Percentiles rank a stretch among this genome's conserved stretches.
Conservation (phyloP, 371 early-diverging fungal genomes). For the Entomophthora muscae region DNA sequence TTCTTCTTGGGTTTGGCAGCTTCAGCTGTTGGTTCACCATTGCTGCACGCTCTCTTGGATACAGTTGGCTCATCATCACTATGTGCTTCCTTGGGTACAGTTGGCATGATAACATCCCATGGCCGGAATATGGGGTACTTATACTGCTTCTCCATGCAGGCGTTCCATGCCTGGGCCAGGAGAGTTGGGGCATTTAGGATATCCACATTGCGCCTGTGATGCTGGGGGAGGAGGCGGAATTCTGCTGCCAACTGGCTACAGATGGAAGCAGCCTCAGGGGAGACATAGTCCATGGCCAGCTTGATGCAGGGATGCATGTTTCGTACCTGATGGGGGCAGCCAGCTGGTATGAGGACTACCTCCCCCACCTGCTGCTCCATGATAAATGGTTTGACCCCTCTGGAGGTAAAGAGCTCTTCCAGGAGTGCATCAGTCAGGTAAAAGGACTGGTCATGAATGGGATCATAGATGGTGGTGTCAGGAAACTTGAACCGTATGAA, state of each 20-base stretch:
- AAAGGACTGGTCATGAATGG: slow-evolving; percentile 38
- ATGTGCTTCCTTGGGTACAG: no score
- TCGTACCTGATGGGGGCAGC: slow-evolving; percentile 54
- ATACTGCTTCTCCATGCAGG: neutral
- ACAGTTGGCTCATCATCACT: no score
- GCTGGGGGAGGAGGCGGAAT: slow-evolving; percentile 6
- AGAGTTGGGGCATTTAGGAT: slow-evolving; percentile 8
- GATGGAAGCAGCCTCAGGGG: slow-evolving; percentile 27
- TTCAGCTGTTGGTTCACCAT: no score
- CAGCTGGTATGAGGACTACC: slow-evolving; percentile 58
- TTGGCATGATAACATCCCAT: neutral
- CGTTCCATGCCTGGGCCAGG: slow-evolving; percentile 8
- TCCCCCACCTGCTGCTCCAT: slow-evolving; percentile 44
- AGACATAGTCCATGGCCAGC: slow-evolving; percentile 48
- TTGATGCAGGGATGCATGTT: slow-evolving; percentile 41
- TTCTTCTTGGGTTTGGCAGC: no score
- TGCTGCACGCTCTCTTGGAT: no score
- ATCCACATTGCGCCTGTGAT: slow-evolving; percentile 9
- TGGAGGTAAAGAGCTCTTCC: slow-evolving; percentile 15
- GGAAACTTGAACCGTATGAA: neutral
- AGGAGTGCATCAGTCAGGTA: slow-evolving; percentile 29
- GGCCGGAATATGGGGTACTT: neutral
- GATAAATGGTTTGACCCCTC: slow-evolving; percentile 26
- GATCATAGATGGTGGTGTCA: slow-evolving; percentile 17
- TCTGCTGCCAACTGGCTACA: slow-evolving; percentile 7